Evolutionary conservation across 129 eudicot species (phyloP).

Genomic region (Helianthus tuberosus): DNA sequence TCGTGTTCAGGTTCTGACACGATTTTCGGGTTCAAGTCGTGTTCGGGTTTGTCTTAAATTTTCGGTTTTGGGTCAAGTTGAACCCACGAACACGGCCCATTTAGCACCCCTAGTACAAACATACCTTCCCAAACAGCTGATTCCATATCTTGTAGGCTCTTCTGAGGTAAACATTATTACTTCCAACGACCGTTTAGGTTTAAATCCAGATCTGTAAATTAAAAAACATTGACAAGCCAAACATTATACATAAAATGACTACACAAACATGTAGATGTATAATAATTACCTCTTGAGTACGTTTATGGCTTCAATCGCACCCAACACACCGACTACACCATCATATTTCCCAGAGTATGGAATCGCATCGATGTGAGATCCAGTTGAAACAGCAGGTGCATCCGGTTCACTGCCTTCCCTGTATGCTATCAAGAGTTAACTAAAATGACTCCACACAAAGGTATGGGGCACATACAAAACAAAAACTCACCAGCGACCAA

Average conservation of each 20-base stretch:
- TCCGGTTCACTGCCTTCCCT: slow-evolving; percentile 88
- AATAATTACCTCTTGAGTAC: slow-evolving; percentile 65
- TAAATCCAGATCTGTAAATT: slow-evolving; percentile 73
- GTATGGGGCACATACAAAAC: neutral
- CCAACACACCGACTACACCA: slow-evolving; percentile 95
- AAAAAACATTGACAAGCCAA: neutral
- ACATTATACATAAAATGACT: too few relatives aligned
- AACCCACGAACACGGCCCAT: too few relatives aligned
- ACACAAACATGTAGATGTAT: neutral
- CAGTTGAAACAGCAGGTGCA: slow-evolving; percentile 76
- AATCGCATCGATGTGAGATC: slow-evolving; percentile 96
- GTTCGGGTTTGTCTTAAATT: too few relatives aligned
- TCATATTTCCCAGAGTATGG: slow-evolving; percentile 98
- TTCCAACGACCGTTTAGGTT: slow-evolving; percentile 85
- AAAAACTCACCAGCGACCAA: slow-evolving; percentile 84
- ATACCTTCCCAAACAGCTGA: slow-evolving; percentile 96
- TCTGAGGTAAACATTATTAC: slow-evolving; percentile 99
- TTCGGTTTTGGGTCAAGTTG: too few relatives aligned
- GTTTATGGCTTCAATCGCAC: slow-evolving; percentile 95
- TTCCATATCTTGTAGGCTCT: slow-evolving; percentile 97
- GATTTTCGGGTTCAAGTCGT: too few relatives aligned
- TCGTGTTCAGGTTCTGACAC: too few relatives aligned
- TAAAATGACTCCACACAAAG: neutral
- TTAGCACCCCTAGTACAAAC: too few relatives aligned
- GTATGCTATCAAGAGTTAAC: slow-evolving; percentile 29